A percentile compares a stretch with the other conserved stretches of the same genome.
phyloP scores from a whole-genome alignment of 495 filamentous ascomycete species.

The Xylaria cubensis region DNA sequence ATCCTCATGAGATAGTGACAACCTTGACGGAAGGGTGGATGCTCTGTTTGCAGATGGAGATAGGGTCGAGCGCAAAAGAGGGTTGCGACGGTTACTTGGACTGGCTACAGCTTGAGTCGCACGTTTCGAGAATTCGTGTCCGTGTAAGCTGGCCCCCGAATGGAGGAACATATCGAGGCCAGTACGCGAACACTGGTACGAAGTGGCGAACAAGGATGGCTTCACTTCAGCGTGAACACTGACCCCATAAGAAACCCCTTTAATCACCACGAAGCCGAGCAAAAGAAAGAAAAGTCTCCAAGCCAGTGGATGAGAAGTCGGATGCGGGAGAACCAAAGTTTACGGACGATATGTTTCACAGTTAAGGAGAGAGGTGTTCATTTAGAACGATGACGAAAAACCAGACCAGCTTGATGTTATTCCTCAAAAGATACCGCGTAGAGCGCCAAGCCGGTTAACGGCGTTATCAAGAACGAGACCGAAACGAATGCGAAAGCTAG shows the following conservation, averaged over 20 bases:
- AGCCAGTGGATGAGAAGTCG: not conserved
- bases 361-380: not conserved
- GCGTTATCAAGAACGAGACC: slow-evolving; percentile 12
- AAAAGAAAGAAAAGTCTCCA: slow-evolving; percentile 2
- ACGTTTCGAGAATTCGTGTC: slow-evolving; percentile 60
- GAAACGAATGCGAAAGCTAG: slow-evolving; percentile 13
- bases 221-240: not conserved
- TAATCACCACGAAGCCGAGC: not conserved
- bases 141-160: slow-evolving; percentile 58
- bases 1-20: slow-evolving; percentile 19
- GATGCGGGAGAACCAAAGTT: not conserved
- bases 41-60: slow-evolving; percentile 37
- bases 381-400: not conserved
- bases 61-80: slow-evolving; percentile 55
- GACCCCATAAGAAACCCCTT: not conserved
- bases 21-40: slow-evolving; percentile 26
- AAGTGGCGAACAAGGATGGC: slow-evolving; percentile 5
- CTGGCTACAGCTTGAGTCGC: slow-evolving; percentile 41
- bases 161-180: slow-evolving; percentile 54
- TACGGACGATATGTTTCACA: not conserved
- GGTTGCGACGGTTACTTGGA: slow-evolving; percentile 47
- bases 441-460: slow-evolving; percentile 11
- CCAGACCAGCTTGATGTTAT: not conserved
- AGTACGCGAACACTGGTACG: slow-evolving; percentile 1
- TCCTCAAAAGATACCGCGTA: not conserved